These are phyloP conservation scores for Gynandropsis gynandra DNA, from an alignment of 345 rosid species.

Conservation along the genomic window DNA sequence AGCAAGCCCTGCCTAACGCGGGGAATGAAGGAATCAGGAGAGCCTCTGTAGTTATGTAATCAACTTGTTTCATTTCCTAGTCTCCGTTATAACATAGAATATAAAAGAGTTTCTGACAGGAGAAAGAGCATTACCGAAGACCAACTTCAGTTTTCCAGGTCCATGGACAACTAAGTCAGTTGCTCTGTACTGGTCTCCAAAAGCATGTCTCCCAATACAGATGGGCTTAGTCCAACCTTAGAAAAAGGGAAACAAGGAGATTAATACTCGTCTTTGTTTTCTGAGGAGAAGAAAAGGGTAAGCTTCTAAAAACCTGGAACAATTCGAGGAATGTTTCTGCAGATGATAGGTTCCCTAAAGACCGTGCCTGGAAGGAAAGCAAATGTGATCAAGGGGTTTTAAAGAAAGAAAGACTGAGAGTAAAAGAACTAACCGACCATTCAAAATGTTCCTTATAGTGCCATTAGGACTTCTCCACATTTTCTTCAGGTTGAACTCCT, in stretches of 20 bases:
- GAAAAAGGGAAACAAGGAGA: conserved; percentile 11
- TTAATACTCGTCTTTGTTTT: background rate
- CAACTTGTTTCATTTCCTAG: background rate
- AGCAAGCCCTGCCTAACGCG: background rate
- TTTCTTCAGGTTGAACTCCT: conserved; percentile 66
- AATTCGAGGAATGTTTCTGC: conserved; percentile 72
- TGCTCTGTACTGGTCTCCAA: conserved; percentile 92
- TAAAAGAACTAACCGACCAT: no score
- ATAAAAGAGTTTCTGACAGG: no score
- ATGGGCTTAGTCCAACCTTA: conserved; percentile 92
- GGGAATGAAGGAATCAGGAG: background rate
- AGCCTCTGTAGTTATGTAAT: conserved; percentile 5
- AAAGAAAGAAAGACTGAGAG: background rate
- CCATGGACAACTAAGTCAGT: conserved; percentile 68
- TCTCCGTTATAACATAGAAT: conserved; percentile 5
- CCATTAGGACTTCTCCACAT: conserved; percentile 99
- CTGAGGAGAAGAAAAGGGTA: conserved; percentile 6
- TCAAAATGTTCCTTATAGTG: conserved; percentile 81
- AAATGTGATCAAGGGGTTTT: background rate
- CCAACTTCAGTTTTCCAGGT: conserved; percentile 67
- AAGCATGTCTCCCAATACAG: conserved; percentile 98
- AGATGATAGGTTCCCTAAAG: conserved; percentile 84
- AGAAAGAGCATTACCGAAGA: conserved; percentile 44
- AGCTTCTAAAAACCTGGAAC: conserved; percentile 50
- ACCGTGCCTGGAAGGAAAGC: conserved; percentile 61